Conservation (phyloP, 2,329 filamentous ascomycete species). For the Neonectria hederae region DNA sequence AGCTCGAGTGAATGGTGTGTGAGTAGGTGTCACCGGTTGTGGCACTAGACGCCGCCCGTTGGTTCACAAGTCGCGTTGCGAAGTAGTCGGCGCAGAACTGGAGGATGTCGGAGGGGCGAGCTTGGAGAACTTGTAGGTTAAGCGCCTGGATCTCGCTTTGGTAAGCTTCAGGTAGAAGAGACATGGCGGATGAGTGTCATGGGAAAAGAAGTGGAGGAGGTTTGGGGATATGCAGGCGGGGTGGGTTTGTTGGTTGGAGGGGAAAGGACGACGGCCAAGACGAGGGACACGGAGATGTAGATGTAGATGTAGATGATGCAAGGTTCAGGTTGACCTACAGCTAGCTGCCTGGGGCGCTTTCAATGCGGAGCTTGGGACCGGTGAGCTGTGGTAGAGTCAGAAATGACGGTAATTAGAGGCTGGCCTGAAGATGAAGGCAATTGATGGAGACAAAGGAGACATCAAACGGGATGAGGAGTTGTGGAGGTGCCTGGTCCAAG, state of each 20-base stretch:
- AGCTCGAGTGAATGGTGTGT: neutral
- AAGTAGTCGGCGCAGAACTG: constrained; percentile 79
- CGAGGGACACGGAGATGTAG: neutral
- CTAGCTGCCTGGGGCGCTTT: constrained; percentile 32
- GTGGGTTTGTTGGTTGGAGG: neutral
- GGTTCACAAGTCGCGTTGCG: constrained; percentile 69
- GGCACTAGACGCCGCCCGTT: constrained; percentile 56
- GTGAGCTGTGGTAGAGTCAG: constrained; percentile 31
- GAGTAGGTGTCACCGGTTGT: constrained; percentile 15
- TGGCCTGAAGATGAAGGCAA: constrained; percentile 20
- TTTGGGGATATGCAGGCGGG: neutral
- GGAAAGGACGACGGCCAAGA: constrained; percentile 5
- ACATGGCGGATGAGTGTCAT: constrained; percentile 44
- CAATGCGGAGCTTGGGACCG: constrained; percentile 18
- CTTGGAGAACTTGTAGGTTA: constrained; percentile 67
- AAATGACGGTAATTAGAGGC: constrained; percentile 25
- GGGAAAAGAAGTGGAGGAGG: neutral
- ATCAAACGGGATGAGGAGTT: constrained; percentile 31
- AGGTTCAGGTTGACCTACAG: constrained; percentile 32
- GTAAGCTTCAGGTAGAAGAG: constrained; percentile 65
- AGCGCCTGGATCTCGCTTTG: constrained; percentile 70
- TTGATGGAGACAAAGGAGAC: constrained; percentile 29
- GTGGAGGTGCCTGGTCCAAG: constrained; percentile 26
- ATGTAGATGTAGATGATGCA: constrained; percentile 15
- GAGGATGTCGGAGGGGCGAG: constrained; percentile 70